Evolutionary conservation across 2,329 filamentous ascomycete species (phyloP).

Genomic region (Pseudogymnoascus sp.): DNA sequence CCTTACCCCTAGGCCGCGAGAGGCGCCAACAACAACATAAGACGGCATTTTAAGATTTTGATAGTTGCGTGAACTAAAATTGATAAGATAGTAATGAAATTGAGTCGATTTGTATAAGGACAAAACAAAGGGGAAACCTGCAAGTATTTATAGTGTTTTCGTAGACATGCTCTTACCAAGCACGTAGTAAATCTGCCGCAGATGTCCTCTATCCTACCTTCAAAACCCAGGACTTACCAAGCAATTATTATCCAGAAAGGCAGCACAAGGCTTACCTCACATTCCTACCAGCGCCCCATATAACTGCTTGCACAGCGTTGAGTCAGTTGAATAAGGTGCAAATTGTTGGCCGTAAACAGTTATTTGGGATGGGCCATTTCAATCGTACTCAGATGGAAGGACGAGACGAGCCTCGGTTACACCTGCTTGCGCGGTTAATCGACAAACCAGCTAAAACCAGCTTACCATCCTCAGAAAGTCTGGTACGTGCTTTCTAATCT

Average conservation of each 20-base stretch:
- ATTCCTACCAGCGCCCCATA: neutral
- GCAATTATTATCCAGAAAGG: neutral
- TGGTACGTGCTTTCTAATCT: neutral
- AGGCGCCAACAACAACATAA: constrained; percentile 7
- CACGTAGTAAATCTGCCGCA: neutral
- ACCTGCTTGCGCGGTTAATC: constrained; percentile 1
- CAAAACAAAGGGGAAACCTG: neutral
- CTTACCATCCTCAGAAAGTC: neutral
- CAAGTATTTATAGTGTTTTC: neutral
- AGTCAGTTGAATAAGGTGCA: neutral
- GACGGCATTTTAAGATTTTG: constrained; percentile 5
- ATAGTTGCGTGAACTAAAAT: neutral
- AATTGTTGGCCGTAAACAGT: neutral
- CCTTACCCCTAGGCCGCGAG: neutral
- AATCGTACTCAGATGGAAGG: neutral
- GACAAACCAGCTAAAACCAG: neutral
- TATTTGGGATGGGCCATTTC: neutral
- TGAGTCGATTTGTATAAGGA: neutral
- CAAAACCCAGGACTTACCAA: neutral
- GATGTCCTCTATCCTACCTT: neutral
- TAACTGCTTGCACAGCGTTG: neutral
- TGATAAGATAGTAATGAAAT: neutral
- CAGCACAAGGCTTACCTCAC: neutral
- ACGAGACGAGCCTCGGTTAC: neutral
- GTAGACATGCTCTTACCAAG: neutral